Percentiles rank a stretch among this genome's conserved stretches.
Conservation (phyloP, 768 basidiomycete genomes). For the Boletus rufocinnamomeus region DNA sequence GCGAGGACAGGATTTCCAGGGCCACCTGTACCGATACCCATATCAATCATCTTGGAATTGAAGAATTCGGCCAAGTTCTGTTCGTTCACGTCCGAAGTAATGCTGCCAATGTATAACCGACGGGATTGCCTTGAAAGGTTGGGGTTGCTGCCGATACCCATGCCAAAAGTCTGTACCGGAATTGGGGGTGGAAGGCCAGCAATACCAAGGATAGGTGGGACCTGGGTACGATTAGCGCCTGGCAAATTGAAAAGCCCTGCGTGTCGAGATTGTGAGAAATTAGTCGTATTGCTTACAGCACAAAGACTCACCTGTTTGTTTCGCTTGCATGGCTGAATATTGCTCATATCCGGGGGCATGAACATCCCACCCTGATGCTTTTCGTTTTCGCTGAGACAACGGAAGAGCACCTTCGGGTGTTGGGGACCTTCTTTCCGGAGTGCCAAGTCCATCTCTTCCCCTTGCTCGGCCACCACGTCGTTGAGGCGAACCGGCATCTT, state of each 20-base stretch:
- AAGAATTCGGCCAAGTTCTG: constrained; percentile 92
- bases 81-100: constrained; percentile 93
- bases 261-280: constrained; percentile 17
- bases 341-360: constrained; percentile 95
- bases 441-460: constrained; percentile 51
- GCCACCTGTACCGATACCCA: constrained; percentile 79
- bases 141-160: constrained; percentile 84
- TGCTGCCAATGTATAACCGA: constrained; percentile 94
- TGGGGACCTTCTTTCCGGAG: constrained; percentile 81
- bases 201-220: constrained; percentile 78
- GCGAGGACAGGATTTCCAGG: constrained; percentile 90
- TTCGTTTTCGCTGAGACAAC: constrained; percentile 82
- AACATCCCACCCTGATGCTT: constrained; percentile 95
- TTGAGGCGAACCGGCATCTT: constrained; percentile 42
- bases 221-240: constrained; percentile 88
- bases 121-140: constrained; percentile 92
- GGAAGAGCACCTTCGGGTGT: constrained; percentile 85
- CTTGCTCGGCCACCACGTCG: constrained; percentile 52
- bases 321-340: constrained; percentile 95
- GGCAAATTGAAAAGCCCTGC: constrained; percentile 95
- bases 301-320: constrained; percentile 78
- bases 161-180: constrained; percentile 82
- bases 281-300: background rate
- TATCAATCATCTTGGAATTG: constrained; percentile 94
- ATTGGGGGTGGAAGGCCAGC: constrained; percentile 81